Base-by-base conservation (phyloP, 2,329 filamentous ascomycete species). In the Hypocrella siamensis region DNA sequence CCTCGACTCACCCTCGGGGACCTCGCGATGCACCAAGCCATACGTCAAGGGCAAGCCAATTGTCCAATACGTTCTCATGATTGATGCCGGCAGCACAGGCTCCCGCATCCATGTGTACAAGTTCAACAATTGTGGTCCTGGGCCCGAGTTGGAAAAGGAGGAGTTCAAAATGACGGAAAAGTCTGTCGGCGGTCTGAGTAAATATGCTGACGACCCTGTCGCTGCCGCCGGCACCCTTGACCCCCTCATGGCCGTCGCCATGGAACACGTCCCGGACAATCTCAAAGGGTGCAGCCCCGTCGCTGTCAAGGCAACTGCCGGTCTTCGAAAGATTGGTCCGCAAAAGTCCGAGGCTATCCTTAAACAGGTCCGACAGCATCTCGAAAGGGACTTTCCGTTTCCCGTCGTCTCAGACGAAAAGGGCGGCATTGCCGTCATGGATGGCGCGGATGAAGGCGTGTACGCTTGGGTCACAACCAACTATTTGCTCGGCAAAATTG, bases 381-480 rank as follows among this genome's bases (percentile, higher is more conserved):
- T 98, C 17, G 90, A 98, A 60, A 83, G 75, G 16, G 70, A 75
- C 37, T 98, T 92, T 49, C 90, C 90, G 10, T 98, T 98, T 70
- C 85, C 90, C 1, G 82, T 98, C 26, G 80, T 98, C 34, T 79
- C 82, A 10, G 69, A 75, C 41, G 82, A 84, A 46, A 77, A 88
- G 44, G 75, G 81, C 34, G 90, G 92, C 35, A 84, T 98, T 18
- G 74, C 85, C 40, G 92, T 98, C 54, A 98, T 98, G 90, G 86
- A 93, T 46, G 90, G 90, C 39, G 85, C 82, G 31, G 82, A 94
- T 49, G 90, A 98, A 61, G 90, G 90, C 51, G 88, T 98, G 19
- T 98, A 93, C 51, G 92, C 90, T 32, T 98, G 90, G 90, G 93
- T 98, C 54, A 98, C 90, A 6, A 90, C 85, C 42, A 98, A 98